Evolutionary conservation across 139 green algal genomes (phyloP).

Genomic region (Picochlorum costavermella): DNA sequence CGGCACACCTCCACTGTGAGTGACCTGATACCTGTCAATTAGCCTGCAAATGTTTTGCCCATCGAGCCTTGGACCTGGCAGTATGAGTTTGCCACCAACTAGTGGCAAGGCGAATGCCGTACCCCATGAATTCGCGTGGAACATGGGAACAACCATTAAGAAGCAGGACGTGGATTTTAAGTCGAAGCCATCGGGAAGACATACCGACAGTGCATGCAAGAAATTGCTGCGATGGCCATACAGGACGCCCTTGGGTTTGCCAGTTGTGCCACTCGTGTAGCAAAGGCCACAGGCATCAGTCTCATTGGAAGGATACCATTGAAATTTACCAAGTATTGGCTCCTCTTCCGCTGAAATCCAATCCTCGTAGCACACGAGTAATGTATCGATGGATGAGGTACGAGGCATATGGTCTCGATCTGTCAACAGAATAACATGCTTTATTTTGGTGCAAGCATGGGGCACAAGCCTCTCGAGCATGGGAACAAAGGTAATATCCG

Average conservation of each 20-base stretch:
- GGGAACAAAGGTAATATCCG: conserved; percentile 39
- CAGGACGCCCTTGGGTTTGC: conserved; percentile 50
- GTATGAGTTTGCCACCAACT: conserved; percentile 54
- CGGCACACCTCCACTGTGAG: conserved; percentile 52
- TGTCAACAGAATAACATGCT: conserved; percentile 42
- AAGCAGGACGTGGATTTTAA: conserved; percentile 25
- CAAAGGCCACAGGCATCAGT: conserved; percentile 60
- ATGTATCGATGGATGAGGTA: not conserved
- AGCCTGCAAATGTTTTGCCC: conserved; percentile 50
- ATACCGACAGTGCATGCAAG: conserved; percentile 49
- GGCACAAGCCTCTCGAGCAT: conserved; percentile 39
- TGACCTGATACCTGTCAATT: conserved; percentile 41
- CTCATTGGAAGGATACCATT: conserved; percentile 45
- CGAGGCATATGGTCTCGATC: not conserved
- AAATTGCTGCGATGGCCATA: conserved; percentile 70
- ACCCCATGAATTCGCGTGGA: conserved; percentile 65
- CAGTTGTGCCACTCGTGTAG: conserved; percentile 67
- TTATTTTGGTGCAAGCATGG: conserved; percentile 22
- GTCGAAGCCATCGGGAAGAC: conserved; percentile 35
- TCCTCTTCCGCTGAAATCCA: conserved; percentile 37
- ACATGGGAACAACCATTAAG: conserved; percentile 69
- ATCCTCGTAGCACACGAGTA: conserved; percentile 63
- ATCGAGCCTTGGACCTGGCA: conserved; percentile 63
- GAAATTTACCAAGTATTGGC: conserved; percentile 15
- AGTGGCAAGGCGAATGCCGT: conserved; percentile 55